Evolutionary conservation across 306 rosid species (phyloP).

Genomic region (Pyrus bretschneideri): DNA sequence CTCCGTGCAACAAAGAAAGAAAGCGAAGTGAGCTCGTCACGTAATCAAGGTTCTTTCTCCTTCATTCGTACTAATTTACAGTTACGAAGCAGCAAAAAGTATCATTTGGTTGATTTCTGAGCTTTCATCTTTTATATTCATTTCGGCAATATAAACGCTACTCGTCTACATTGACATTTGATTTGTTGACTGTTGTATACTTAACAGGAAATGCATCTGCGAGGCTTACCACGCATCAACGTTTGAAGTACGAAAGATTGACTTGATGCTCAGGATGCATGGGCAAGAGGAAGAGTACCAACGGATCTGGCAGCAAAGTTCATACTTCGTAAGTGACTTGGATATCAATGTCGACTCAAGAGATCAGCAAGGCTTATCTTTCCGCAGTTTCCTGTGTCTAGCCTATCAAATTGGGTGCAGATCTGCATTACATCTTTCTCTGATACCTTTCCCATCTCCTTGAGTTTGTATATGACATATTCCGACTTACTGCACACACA

Average conservation of each 20-base stretch:
- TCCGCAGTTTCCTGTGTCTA: constrained; percentile 75
- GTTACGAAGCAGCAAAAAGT: constrained; percentile 1
- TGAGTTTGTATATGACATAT: constrained; percentile 87
- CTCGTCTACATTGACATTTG: neutral
- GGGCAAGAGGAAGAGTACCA: neutral
- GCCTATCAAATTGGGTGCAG: constrained; percentile 66
- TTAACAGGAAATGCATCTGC: neutral
- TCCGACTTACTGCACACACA: constrained; percentile 75
- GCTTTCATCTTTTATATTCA: neutral
- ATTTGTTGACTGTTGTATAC: neutral
- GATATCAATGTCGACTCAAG: constrained; percentile 30
- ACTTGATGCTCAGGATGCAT: neutral
- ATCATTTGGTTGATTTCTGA: neutral
- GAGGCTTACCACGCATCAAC: neutral
- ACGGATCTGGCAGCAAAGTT: neutral
- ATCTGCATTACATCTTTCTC: constrained; percentile 78
- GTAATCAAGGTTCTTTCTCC: neutral
- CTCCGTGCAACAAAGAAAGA: neutral
- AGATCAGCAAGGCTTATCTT: constrained; percentile 82
- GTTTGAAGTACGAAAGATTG: neutral
- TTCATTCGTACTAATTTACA: neutral
- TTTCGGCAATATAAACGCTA: constrained; percentile 6
- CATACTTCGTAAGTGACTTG: neutral
- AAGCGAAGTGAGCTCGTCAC: neutral
- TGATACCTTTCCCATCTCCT: constrained; percentile 85